A percentile compares a stretch with the other conserved stretches of the same genome.
Conservation (phyloP, 2,329 filamentous ascomycete genomes). For the Ambrosiella cleistominuta region DNA sequence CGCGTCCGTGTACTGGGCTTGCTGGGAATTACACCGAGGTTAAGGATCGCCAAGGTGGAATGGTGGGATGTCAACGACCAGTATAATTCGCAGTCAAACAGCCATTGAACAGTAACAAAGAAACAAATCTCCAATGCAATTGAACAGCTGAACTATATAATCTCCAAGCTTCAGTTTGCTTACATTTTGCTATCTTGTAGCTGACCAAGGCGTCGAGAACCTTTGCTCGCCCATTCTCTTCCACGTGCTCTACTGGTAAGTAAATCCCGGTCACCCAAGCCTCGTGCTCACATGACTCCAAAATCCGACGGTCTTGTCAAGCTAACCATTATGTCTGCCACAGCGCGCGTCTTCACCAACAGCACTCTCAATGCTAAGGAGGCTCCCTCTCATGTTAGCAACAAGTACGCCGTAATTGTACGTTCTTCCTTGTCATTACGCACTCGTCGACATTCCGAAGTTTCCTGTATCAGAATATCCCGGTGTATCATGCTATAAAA, state of each 20-base stretch:
- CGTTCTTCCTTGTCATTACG: constrained; percentile 22
- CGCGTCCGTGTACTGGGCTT: not conserved
- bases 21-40: not conserved
- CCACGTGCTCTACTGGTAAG: constrained; percentile 63
- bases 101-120: constrained; percentile 1
- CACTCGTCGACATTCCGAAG: not conserved
- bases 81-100: not conserved
- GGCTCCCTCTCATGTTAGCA: constrained; percentile 69
- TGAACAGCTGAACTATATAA: not conserved
- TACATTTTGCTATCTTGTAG: not conserved
- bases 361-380: constrained; percentile 82
- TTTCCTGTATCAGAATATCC: not conserved
- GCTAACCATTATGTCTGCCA: not conserved
- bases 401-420: constrained; percentile 89
- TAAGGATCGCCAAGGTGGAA: constrained; percentile 6
- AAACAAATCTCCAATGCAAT: not conserved
- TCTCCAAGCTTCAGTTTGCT: not conserved
- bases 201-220: constrained; percentile 23
- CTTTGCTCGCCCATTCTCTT: constrained; percentile 67
- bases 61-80: not conserved
- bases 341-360: constrained; percentile 73
- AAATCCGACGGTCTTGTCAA: not conserved
- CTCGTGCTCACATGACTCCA: not conserved
- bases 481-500: not conserved
- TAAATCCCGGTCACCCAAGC: constrained; percentile 10